Evolutionary conservation across 2,329 filamentous ascomycete genomes (phyloP).

Genomic region (Ilyonectria sp.): DNA sequence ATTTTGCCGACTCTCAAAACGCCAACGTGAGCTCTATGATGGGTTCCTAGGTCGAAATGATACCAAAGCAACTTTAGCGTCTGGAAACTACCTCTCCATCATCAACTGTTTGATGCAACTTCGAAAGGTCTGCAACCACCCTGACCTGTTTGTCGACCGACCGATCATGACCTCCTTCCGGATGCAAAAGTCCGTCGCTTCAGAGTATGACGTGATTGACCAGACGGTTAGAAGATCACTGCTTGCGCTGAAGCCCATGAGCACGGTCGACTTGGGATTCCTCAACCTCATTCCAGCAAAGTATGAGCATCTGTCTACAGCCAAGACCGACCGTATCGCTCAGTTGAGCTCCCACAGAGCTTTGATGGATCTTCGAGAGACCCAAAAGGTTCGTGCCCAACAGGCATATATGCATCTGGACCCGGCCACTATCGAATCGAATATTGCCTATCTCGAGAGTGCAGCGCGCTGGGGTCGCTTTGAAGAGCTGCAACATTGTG

Average conservation of each 20-base stretch:
- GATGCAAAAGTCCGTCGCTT: slow-evolving; percentile 84
- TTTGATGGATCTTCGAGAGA: slow-evolving; percentile 79
- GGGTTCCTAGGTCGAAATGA: slow-evolving; percentile 93
- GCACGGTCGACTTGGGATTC: slow-evolving; percentile 79
- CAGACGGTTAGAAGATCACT: slow-evolving; percentile 77
- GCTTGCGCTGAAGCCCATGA: slow-evolving; percentile 74
- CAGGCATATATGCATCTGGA: slow-evolving; percentile 70
- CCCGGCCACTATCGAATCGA: slow-evolving; percentile 77
- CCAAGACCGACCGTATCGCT: slow-evolving; percentile 68
- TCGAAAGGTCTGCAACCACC: slow-evolving; percentile 98
- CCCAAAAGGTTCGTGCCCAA: slow-evolving; percentile 75
- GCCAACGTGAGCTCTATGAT: slow-evolving; percentile 95
- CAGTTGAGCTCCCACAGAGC: slow-evolving; percentile 79
- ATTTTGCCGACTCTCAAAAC: slow-evolving; percentile 94
- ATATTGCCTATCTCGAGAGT: slow-evolving; percentile 81
- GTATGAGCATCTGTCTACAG: slow-evolving; percentile 75
- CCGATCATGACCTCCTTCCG: slow-evolving; percentile 98
- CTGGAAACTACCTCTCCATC: slow-evolving; percentile 96
- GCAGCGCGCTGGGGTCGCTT: slow-evolving; percentile 78
- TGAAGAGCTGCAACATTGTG: slow-evolving; percentile 84
- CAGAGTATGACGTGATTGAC: slow-evolving; percentile 82
- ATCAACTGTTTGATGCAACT: slow-evolving; percentile 99
- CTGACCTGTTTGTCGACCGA: slow-evolving; percentile 94
- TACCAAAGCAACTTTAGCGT: slow-evolving; percentile 89
- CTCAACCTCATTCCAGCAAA: slow-evolving; percentile 83